phyloP scores from a whole-genome alignment of 331 rosid species.

The Rhamnella rubrinervis region DNA sequence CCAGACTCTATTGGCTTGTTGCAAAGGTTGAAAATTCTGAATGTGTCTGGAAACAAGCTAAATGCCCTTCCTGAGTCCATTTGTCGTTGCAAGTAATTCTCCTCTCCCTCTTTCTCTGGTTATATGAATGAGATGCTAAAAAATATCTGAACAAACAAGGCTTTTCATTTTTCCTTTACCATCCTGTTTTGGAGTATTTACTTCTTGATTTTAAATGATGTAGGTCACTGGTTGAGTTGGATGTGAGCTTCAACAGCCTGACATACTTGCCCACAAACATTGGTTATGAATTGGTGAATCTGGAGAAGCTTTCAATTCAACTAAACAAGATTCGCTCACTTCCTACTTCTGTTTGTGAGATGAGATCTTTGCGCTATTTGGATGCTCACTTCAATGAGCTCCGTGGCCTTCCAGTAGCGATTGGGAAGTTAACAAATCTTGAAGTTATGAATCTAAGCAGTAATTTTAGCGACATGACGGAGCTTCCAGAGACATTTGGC shows the following conservation, averaged over 20 bases:
- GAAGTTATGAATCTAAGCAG: constrained; percentile 67
- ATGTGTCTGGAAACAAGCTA: constrained; percentile 77
- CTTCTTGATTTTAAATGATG: constrained; percentile 20
- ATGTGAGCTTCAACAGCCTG: constrained; percentile 76
- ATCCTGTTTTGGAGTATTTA: neutral
- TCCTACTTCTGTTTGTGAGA: constrained; percentile 81
- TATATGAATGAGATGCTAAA: neutral
- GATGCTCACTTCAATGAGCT: constrained; percentile 97
- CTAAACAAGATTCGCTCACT: constrained; percentile 82
- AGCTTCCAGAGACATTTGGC: constrained; percentile 77
- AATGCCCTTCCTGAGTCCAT: constrained; percentile 71
- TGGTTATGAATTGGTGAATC: constrained; percentile 59
- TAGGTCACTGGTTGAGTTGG: constrained; percentile 93
- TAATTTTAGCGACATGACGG: constrained; percentile 72
- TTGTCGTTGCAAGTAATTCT: constrained; percentile 69
- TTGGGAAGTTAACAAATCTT: constrained; percentile 70
- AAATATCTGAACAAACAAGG: neutral
- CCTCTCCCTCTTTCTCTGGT: neutral
- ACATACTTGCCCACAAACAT: constrained; percentile 90
- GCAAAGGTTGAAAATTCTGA: constrained; percentile 65
- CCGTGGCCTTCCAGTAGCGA: constrained; percentile 68
- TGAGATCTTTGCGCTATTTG: constrained; percentile 65
- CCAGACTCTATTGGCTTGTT: constrained; percentile 85
- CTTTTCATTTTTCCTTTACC: neutral
- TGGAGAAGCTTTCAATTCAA: constrained; percentile 62